These are phyloP conservation scores for Auxenochlorella protothecoides DNA, from an alignment of 139 green algal species.

Conservation along the genomic window DNA sequence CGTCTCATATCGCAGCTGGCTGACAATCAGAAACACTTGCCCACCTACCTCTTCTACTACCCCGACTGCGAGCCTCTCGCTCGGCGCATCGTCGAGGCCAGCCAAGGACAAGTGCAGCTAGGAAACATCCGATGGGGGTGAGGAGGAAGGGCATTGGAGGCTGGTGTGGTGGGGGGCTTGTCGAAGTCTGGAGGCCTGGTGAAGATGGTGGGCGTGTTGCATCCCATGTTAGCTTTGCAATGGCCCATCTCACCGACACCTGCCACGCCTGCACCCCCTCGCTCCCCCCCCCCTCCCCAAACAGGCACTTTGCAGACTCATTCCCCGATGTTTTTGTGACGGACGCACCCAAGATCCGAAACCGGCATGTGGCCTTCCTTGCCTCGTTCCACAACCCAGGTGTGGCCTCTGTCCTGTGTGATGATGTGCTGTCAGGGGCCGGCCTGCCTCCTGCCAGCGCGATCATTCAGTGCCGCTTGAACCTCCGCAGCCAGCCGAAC, in stretches of 20 bases:
- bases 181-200: too few species aligned
- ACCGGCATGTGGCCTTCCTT: constrained; percentile 92
- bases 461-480: constrained; percentile 31
- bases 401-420: neutral
- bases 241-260: too few species aligned
- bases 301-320: constrained; percentile 76
- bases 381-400: constrained; percentile 85
- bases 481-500: too few species aligned
- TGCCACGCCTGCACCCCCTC: too few species aligned
- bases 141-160: constrained; percentile 1
- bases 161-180: too few species aligned
- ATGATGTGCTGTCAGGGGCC: too few species aligned
- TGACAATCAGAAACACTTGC: too few species aligned
- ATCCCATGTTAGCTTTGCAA: too few species aligned
- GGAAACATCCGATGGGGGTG: constrained; percentile 77
- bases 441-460: too few species aligned
- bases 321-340: constrained; percentile 98
- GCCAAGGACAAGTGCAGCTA: constrained; percentile 56
- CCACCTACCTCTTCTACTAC: constrained; percentile 69
- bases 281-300: too few species aligned
- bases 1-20: too few species aligned
- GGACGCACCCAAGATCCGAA: constrained; percentile 80
- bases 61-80: constrained; percentile 71
- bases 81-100: constrained; percentile 49
- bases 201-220: too few species aligned